Evolutionary conservation across 495 filamentous ascomycete species (phyloP).

Genomic region (Daldinia concentrica): DNA sequence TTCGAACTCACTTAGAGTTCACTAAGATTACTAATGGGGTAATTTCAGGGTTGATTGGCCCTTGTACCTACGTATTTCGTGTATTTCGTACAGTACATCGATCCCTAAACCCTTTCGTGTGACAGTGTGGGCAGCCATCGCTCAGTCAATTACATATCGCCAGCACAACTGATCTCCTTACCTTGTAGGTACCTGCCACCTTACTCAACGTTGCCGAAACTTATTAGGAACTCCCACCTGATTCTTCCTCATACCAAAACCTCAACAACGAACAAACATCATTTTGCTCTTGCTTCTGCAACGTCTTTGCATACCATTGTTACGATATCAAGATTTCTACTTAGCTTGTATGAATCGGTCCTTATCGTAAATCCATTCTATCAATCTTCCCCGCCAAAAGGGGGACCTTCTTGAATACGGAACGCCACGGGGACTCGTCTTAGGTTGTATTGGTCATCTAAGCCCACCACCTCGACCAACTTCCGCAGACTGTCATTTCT

Average conservation of each 20-base stretch:
- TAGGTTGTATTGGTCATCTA: conserved; percentile 44
- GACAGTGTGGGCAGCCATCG: conserved; percentile 29
- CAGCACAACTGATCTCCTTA: conserved; percentile 41
- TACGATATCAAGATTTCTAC: conserved; percentile 12
- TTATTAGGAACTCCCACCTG: conserved; percentile 32
- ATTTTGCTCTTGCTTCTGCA: conserved; percentile 11
- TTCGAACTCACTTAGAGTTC: conserved; percentile 1
- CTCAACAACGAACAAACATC: conserved; percentile 22
- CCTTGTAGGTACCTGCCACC: conserved; percentile 36
- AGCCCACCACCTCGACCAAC: conserved; percentile 15
- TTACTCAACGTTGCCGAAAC: conserved; percentile 34
- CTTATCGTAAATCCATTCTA: conserved; percentile 11
- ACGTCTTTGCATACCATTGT: conserved; percentile 35
- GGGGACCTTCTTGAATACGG: conserved; percentile 34
- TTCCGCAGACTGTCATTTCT: conserved; percentile 20
- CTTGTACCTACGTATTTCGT: conserved; percentile 17
- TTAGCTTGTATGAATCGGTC: conserved; percentile 14
- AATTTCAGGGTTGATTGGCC: conserved; percentile 26
- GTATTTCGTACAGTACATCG: conserved; percentile 24
- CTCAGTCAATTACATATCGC: conserved; percentile 45
- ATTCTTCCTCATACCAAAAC: conserved; percentile 26
- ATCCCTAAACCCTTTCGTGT: conserved; percentile 22
- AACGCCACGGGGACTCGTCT: conserved; percentile 16
- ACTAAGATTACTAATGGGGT: conserved; percentile 32
- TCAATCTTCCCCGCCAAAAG: conserved; percentile 14